phyloP scores from a whole-genome alignment of 805 yeast genomes.

The Yamadazyma sp. region DNA sequence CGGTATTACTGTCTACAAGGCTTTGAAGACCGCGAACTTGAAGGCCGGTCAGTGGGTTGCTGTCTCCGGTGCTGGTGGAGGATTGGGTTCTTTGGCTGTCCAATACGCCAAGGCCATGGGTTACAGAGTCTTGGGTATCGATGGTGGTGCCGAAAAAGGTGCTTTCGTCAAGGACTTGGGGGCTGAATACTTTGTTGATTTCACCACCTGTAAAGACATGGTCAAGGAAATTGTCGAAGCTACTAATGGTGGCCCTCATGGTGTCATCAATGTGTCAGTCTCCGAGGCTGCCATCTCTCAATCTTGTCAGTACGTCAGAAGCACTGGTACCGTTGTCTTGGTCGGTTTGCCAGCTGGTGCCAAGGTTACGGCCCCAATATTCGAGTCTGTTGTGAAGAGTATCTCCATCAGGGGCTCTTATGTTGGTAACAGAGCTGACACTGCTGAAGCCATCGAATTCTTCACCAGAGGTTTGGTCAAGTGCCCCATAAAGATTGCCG shows the following conservation, averaged over 20 bases:
- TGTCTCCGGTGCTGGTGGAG: conserved; percentile 80
- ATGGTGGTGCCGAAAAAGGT: conserved; percentile 73
- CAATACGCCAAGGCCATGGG: conserved; percentile 81
- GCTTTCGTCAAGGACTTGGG: conserved; percentile 54
- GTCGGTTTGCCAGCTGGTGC: conserved; percentile 49
- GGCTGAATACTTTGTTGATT: conserved; percentile 63
- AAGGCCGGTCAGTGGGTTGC: conserved; percentile 72
- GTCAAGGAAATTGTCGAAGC: conserved; percentile 44
- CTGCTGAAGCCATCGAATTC: conserved; percentile 47
- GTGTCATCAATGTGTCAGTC: conserved; percentile 49
- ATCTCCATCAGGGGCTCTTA: conserved; percentile 42
- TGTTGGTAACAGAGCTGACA: conserved; percentile 48
- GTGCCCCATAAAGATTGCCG: conserved; percentile 42
- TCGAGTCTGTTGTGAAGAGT: conserved; percentile 41
- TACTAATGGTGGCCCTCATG: conserved; percentile 63
- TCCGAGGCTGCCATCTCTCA: conserved; percentile 51
- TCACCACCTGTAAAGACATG: conserved; percentile 50
- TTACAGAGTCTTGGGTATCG: conserved; percentile 63
- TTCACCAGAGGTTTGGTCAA: conserved; percentile 43
- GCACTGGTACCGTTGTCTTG: conserved; percentile 43
- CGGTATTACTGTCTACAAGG: conserved; percentile 69
- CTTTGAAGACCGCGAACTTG: conserved; percentile 57
- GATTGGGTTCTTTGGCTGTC: conserved; percentile 72
- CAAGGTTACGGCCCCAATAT: conserved; percentile 38
- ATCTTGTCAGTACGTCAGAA: conserved; percentile 42